phyloP scores from a whole-genome alignment of 2,329 filamentous ascomycete species.

The Hymenoscyphus repandus region DNA sequence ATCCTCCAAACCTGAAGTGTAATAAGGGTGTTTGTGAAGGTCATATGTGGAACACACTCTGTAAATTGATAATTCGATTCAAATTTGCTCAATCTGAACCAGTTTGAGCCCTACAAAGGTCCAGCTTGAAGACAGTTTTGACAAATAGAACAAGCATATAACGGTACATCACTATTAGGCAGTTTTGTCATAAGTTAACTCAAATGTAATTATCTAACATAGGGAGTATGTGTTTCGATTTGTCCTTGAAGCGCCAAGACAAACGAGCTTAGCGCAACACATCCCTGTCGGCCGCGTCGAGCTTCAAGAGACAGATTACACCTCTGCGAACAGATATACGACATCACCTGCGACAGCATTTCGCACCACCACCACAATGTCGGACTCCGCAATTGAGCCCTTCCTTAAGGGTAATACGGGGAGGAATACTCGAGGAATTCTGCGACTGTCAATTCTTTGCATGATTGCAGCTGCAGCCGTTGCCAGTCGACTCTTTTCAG shows the following conservation, averaged over 20 bases:
- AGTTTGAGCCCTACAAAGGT: no score
- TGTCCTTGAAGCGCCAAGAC: background rate
- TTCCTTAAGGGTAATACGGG: slow-evolving; percentile 74
- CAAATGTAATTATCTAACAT: no score
- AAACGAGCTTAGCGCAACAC: slow-evolving; percentile 7
- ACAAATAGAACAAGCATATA: no score
- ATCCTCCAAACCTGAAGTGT: no score
- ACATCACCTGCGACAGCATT: slow-evolving; percentile 24
- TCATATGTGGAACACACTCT: no score
- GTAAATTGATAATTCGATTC: no score
- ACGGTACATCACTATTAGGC: no score
- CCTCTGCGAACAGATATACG: slow-evolving; percentile 25
- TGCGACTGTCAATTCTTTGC: slow-evolving; percentile 83
- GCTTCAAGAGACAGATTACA: slow-evolving; percentile 21
- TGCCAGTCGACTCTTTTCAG: slow-evolving; percentile 92
- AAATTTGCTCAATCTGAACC: no score
- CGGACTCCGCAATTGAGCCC: slow-evolving; percentile 33
- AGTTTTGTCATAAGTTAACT: no score
- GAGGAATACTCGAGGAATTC: slow-evolving; percentile 75
- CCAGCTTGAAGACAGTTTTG: no score
- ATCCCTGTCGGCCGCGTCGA: slow-evolving; percentile 25
- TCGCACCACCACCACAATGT: slow-evolving; percentile 33
- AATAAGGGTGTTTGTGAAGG: no score
- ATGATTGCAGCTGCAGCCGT: slow-evolving; percentile 90
- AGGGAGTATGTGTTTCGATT: no score